A percentile compares a stretch with the other conserved stretches of the same genome.
These are phyloP conservation scores for Vigna reflexopilosa DNA, from an alignment of 306 rosid species.

Conservation along the genomic window DNA sequence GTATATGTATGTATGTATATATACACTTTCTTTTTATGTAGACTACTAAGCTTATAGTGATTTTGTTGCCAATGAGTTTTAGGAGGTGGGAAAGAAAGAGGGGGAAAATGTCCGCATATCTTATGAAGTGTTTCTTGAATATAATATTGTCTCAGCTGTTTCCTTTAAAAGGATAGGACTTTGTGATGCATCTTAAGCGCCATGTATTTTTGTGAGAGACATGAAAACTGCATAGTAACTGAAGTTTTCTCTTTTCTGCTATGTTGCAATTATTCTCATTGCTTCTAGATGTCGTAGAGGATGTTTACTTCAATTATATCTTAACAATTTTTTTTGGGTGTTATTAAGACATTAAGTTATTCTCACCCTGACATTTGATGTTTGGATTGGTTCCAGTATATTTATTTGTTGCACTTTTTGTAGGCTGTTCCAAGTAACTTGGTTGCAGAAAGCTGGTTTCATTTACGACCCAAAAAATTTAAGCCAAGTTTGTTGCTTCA, in stretches of 20 bases:
- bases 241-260: neutral
- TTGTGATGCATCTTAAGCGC: slow-evolving; percentile 9
- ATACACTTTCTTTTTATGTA: neutral
- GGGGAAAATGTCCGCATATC: neutral
- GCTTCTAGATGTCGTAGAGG: slow-evolving; percentile 25
- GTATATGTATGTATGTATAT: neutral
- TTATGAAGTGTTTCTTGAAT: neutral
- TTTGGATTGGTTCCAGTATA: slow-evolving; percentile 31
- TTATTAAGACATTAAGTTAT: slow-evolving; percentile 9
- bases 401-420: slow-evolving; percentile 48
- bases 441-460: slow-evolving; percentile 85
- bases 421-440: slow-evolving; percentile 93
- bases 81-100: slow-evolving; percentile 3
- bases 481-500: slow-evolving; percentile 78
- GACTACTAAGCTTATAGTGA: neutral
- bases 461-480: slow-evolving; percentile 74
- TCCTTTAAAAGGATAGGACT: neutral
- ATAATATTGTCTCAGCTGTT: neutral
- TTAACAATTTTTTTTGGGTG: neutral
- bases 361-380: slow-evolving; percentile 11
- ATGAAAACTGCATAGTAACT: neutral
- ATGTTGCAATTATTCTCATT: slow-evolving; percentile 13
- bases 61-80: neutral
- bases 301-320: slow-evolving; percentile 11
- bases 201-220: neutral